Evolutionary conservation across 163 green algal genomes (phyloP), one percentile per base, ranked within the genome.

Genomic region (Chloroidium sp.): DNA sequence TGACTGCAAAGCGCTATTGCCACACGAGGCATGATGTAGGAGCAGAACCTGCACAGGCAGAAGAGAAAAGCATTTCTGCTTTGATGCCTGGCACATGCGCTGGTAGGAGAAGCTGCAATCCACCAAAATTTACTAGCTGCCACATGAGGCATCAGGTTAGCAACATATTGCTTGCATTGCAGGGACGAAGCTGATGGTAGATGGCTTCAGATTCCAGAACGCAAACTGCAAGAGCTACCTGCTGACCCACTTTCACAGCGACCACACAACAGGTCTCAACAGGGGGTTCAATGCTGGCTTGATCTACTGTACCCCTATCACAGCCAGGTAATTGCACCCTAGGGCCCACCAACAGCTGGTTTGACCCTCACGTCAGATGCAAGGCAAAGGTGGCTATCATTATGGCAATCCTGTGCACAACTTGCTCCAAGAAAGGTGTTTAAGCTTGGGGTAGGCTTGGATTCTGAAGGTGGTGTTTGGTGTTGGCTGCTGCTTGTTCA

Each of bases 241-340:
- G 76, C 90, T 99, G 8, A 98, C 93, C 0, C 95, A 99, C 84
- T 97, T 95, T 78, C 95, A 99, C 77, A 86, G 89, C 0, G 95
- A 98, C 87, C 95, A 98, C 83, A 97, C 95, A 61, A 90, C 83
- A 80, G 93, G 91, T 8, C 82, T 94, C 62, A 85, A 72, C 59
- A 86, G 82, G 75, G 83, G 74, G 84, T 97, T 95, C 82, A 79
- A 84, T 12, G 78, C 86, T 62, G 92, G 93, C 64, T 79, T 79
- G 4, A 90, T 98, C 75, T 93, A 95, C 76, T 97, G 94, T 89
- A 95, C 90, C 3, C 83, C 84, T 4, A 84, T 94, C 74, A 98
- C 95, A 0, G 93, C 36, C 36, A 36, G 36, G 36, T 36, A 36
- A 36, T 36, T 36, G 36, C 36, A 36, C 36, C 36, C 36, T 36